These are phyloP conservation scores for Hericium rajendrae DNA, from an alignment of 768 basidiomycete genomes.

Conservation along the genomic window DNA sequence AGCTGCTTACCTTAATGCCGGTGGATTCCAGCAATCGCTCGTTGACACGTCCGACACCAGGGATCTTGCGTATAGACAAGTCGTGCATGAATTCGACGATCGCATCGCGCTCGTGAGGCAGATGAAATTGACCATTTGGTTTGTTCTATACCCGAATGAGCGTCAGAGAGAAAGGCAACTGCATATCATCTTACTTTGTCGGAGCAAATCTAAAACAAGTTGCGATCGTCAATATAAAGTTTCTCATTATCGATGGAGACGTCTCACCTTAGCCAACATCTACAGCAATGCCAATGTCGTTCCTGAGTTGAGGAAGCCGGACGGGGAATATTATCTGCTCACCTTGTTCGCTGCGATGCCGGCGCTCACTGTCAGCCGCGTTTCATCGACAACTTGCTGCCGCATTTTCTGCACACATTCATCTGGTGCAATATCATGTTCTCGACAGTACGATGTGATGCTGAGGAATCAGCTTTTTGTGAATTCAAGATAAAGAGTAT, in stretches of 20 bases:
- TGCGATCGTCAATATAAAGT: not conserved
- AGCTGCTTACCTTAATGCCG: conserved; percentile 58
- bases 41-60: conserved; percentile 84
- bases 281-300: conserved; percentile 19
- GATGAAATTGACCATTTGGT: conserved; percentile 84
- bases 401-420: conserved; percentile 78
- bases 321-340: conserved; percentile 13
- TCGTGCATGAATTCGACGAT: conserved; percentile 73
- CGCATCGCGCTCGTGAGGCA: conserved; percentile 51
- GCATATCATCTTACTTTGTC: conserved; percentile 49
- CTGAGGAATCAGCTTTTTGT: conserved; percentile 26
- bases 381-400: conserved; percentile 61
- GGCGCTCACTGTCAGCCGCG: conserved; percentile 83
- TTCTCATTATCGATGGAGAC: not conserved
- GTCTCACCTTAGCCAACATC: conserved; percentile 84
- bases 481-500: not conserved
- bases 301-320: no score
- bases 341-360: conserved; percentile 96
- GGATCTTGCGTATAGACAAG: conserved; percentile 79
- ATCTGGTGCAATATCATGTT: conserved; percentile 51
- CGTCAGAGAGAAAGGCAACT: not conserved
- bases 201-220: conserved; percentile 64
- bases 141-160: conserved; percentile 52
- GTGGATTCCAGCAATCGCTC: conserved; percentile 82
- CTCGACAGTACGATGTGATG: conserved; percentile 76